Conservation (phyloP, 2,329 filamentous ascomycete genomes). For the Calonectria hawksworthii region DNA sequence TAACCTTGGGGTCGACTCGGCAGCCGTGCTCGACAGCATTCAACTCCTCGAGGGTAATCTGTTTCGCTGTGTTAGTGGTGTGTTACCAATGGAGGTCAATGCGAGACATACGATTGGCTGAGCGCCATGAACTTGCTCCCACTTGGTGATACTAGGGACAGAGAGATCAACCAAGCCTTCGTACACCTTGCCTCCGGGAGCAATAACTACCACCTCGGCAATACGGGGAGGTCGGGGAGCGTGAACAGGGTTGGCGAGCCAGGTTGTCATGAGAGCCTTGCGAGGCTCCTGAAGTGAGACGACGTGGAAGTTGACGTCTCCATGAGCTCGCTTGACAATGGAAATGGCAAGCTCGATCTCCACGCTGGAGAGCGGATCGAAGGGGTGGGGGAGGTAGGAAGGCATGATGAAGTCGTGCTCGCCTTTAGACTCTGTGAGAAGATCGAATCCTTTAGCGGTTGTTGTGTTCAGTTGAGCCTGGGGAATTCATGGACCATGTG, state of each 20-base stretch:
- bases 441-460: slow-evolving; percentile 17
- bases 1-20: slow-evolving; percentile 85
- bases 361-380: slow-evolving; percentile 53
- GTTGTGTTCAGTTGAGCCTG: slow-evolving; percentile 9
- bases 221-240: slow-evolving; percentile 76
- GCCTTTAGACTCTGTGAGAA: slow-evolving; percentile 8
- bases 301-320: slow-evolving; percentile 86
- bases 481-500: not conserved
- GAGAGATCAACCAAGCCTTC: slow-evolving; percentile 87
- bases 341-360: slow-evolving; percentile 82
- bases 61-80: not conserved
- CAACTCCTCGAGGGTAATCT: slow-evolving; percentile 94
- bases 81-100: not conserved
- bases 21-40: slow-evolving; percentile 82
- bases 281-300: slow-evolving; percentile 88
- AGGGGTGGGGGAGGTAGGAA: slow-evolving; percentile 40
- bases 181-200: slow-evolving; percentile 81
- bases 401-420: slow-evolving; percentile 16
- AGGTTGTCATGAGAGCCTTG: slow-evolving; percentile 86
- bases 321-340: slow-evolving; percentile 77
- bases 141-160: slow-evolving; percentile 76
- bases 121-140: slow-evolving; percentile 81
- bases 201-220: slow-evolving; percentile 88
- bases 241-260: slow-evolving; percentile 76
- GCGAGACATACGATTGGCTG: slow-evolving; percentile 78